These are phyloP conservation scores for Knoxdaviesia capensis DNA, from an alignment of 2,329 filamentous ascomycete species.

Conservation along the genomic window DNA sequence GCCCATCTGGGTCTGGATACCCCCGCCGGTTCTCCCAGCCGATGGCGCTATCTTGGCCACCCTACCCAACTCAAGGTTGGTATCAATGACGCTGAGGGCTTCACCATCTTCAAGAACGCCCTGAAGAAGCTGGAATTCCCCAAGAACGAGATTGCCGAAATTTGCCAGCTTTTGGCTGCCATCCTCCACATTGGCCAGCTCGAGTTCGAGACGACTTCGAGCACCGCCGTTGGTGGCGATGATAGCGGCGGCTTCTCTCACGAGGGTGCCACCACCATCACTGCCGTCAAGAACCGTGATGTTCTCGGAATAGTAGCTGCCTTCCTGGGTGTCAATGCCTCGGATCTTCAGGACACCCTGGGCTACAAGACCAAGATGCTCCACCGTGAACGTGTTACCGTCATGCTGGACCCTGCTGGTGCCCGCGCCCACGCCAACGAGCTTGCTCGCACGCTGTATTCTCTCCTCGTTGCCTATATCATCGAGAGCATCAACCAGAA, in stretches of 20 bases:
- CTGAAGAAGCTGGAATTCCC: conserved; percentile 88
- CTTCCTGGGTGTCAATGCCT: conserved; percentile 72
- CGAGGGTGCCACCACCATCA: conserved; percentile 72
- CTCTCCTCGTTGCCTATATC: conserved; percentile 79
- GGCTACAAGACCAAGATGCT: conserved; percentile 96
- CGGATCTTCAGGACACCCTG: conserved; percentile 69
- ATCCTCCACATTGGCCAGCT: conserved; percentile 97
- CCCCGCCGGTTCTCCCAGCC: conserved; percentile 37
- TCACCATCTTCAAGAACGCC: conserved; percentile 94
- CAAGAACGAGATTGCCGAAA: conserved; percentile 81
- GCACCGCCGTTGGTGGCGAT: conserved; percentile 60
- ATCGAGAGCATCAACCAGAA: conserved; percentile 84
- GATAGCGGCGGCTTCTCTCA: conserved; percentile 94
- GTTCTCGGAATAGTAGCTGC: conserved; percentile 69
- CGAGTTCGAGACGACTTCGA: conserved; percentile 69
- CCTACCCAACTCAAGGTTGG: conserved; percentile 93
- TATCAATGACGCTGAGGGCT: conserved; percentile 88
- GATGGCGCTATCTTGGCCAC: conserved; percentile 93
- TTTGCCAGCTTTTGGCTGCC: conserved; percentile 81
- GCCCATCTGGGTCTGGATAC: conserved; percentile 51
- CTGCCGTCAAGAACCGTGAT: conserved; percentile 85
- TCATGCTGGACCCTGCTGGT: conserved; percentile 87
- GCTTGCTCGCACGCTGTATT: conserved; percentile 80
- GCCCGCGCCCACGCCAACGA: conserved; percentile 87
- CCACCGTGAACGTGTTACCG: conserved; percentile 88